These are phyloP conservation scores for Mucor sp. DNA, from an alignment of 371 early-diverging fungal genomes.

Conservation along the genomic window DNA sequence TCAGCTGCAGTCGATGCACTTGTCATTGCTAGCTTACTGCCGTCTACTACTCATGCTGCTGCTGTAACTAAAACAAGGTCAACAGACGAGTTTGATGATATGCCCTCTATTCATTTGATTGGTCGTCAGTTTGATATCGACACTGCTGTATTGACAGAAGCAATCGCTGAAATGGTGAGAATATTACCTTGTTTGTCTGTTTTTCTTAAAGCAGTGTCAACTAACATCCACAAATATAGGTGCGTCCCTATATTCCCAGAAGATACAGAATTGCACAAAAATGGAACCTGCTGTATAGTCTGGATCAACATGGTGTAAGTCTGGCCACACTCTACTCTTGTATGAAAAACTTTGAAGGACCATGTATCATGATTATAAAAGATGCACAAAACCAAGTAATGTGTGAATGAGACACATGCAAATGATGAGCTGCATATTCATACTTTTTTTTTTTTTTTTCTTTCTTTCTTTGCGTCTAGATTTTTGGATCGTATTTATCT, in stretches of 20 bases:
- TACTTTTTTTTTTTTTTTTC: neutral
- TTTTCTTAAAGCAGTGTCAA: neutral
- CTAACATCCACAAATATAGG: constrained; percentile 12
- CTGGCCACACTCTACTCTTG: constrained; percentile 76
- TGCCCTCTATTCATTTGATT: constrained; percentile 44
- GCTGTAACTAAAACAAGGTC: constrained; percentile 2
- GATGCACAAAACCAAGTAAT: constrained; percentile 67
- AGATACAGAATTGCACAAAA: constrained; percentile 62
- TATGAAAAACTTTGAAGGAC: constrained; percentile 61
- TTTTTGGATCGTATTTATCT: constrained; percentile 88
- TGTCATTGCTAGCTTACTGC: constrained; percentile 18
- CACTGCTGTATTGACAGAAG: constrained; percentile 46
- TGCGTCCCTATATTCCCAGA: constrained; percentile 60
- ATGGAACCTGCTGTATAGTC: constrained; percentile 84
- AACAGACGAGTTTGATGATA: constrained; percentile 18
- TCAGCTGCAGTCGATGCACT: constrained; percentile 28
- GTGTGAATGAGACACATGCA: neutral
- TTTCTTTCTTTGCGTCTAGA: constrained; percentile 52
- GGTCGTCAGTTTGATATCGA: constrained; percentile 46
- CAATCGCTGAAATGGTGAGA: constrained; percentile 52
- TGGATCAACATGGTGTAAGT: constrained; percentile 92
- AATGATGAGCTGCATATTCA: neutral
- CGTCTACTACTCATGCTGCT: neutral
- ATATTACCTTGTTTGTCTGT: neutral
- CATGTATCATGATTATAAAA: constrained; percentile 72